Base-by-base conservation (phyloP, 108 stramenopile genomes). In the Nitzschia palea region DNA sequence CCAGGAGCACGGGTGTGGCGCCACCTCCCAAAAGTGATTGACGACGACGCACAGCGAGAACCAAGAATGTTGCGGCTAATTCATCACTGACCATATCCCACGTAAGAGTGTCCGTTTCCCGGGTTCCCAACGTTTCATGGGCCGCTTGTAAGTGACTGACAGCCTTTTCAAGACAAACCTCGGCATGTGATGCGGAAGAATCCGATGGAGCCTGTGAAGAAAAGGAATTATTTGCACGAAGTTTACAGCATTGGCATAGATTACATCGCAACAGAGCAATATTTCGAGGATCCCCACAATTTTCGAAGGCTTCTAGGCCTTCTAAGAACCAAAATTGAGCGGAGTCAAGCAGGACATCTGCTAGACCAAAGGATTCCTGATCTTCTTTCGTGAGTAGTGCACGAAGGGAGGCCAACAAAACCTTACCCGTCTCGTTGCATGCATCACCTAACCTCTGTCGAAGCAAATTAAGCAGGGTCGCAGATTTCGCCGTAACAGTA, bases 31-130 rank as follows among this genome's bases (percentile, higher is more conserved):
- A 27, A 26, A 83, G 67, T 12, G 89, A 81, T 53, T 91, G 93
- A 18, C 93, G 72, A 32, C 93, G 66, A 27, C 93, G 81, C 20
- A 91, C 89, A 6, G 88, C 93, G 18, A 94, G 61, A 9, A 94
- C 89, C 56, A 94, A 73, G 25, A 85, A 79, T 0, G 88, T 89
- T 1, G 88, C 83, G 8, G 93, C 93, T 10, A 94, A 82, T 56
- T 94, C 89, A 23, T 82, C 68, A 44, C 84, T 84, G 10, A 94
- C 93, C 88, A 94, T 88, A 57, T 94, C 89, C 93, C 93, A 94
- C 3, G 86, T 86, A 14, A 71, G 55, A 3, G 80, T 74, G 69
- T 94, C 89, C 5, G 65, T 68, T 50, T 90, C 89, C n/a, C 89
- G 77, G 15, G 78, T 58, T 4, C 84, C 88, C 60, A 94, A 60